Evolutionary conservation across 1,284 basidiomycete genomes (phyloP).

Genomic region (Termitomyces sp.): DNA sequence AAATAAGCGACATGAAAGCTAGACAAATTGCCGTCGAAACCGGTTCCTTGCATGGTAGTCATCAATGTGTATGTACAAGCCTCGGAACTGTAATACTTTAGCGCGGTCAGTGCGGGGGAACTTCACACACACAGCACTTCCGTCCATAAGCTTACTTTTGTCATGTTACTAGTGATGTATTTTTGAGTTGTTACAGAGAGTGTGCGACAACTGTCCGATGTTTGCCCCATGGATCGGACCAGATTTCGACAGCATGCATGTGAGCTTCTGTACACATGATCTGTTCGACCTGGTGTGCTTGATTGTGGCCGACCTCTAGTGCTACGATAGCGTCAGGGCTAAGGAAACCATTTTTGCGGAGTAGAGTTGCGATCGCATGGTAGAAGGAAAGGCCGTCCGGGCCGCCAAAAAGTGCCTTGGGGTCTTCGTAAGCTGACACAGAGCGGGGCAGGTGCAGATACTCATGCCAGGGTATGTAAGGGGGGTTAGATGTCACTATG

Average conservation of each 20-base stretch:
- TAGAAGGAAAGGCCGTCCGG: conserved; percentile 76
- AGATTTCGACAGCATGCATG: conserved; percentile 53
- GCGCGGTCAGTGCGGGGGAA: background rate
- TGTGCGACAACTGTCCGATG: conserved; percentile 59
- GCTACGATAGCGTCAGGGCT: conserved; percentile 52
- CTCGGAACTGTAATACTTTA: conserved; percentile 3
- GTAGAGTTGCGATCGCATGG: conserved; percentile 58
- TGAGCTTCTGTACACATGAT: conserved; percentile 48
- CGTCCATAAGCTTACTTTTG: background rate
- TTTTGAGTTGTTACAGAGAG: conserved; percentile 9
- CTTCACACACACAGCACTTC: background rate
- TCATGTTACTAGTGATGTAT: background rate
- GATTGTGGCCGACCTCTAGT: conserved; percentile 76
- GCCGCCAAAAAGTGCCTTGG: conserved; percentile 76
- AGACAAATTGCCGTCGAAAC: background rate
- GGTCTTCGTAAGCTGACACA: conserved; percentile 78
- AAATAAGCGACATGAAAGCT: too few species aligned
- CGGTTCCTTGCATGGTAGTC: background rate
- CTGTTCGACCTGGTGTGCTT: conserved; percentile 57
- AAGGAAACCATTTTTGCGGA: conserved; percentile 45
- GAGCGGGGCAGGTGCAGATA: conserved; percentile 60
- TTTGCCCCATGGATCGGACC: conserved; percentile 75
- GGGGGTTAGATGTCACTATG: conserved; percentile 88
- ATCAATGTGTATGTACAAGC: conserved; percentile 3
- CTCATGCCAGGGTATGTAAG: conserved; percentile 74